Percentiles rank a stretch among this genome's conserved stretches.
Evolutionary conservation across 768 basidiomycete species (phyloP).

Genomic region (Boletus vinaceobasis): DNA sequence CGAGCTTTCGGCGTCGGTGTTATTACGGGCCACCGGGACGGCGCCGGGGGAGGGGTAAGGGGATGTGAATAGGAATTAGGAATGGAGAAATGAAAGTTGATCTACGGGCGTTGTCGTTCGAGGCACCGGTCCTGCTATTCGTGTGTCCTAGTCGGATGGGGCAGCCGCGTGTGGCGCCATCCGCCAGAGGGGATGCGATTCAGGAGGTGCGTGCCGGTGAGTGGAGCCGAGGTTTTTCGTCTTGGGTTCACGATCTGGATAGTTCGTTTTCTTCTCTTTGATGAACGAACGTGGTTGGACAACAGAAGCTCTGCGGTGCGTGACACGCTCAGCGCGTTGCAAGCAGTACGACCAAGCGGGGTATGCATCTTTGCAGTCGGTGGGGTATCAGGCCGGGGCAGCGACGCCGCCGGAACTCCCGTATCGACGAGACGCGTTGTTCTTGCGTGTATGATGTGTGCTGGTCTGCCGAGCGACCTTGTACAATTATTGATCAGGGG

Average conservation of each 20-base stretch:
- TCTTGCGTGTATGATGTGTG: conserved; percentile 4
- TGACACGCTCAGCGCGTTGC: conserved; percentile 8
- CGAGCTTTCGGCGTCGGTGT: conserved; percentile 2
- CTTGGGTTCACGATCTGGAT: not conserved
- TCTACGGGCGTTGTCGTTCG: conserved; percentile 12
- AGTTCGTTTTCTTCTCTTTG: not conserved
- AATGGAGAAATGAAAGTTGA: conserved; percentile 7
- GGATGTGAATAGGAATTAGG: not conserved
- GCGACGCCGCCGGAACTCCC: conserved; percentile 12
- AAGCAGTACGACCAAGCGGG: not conserved
- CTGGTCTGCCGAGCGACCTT: conserved; percentile 5
- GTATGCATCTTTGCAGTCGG: conserved; percentile 13
- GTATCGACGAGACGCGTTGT: conserved; percentile 14
- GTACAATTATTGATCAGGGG: not conserved
- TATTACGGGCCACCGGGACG: conserved; percentile 5
- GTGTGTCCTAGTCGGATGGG: conserved; percentile 24
- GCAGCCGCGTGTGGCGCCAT: conserved; percentile 12
- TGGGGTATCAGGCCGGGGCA: conserved; percentile 17
- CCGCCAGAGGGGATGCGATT: conserved; percentile 19
- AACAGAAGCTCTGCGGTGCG: conserved; percentile 7
- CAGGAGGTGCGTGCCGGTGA: conserved; percentile 23
- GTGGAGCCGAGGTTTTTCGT: not conserved
- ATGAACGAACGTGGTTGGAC: not conserved
- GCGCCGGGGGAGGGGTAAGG: not conserved
- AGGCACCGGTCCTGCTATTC: conserved; percentile 20